Conservation (phyloP, 768 basidiomycete genomes). For the Russula sp. region DNA sequence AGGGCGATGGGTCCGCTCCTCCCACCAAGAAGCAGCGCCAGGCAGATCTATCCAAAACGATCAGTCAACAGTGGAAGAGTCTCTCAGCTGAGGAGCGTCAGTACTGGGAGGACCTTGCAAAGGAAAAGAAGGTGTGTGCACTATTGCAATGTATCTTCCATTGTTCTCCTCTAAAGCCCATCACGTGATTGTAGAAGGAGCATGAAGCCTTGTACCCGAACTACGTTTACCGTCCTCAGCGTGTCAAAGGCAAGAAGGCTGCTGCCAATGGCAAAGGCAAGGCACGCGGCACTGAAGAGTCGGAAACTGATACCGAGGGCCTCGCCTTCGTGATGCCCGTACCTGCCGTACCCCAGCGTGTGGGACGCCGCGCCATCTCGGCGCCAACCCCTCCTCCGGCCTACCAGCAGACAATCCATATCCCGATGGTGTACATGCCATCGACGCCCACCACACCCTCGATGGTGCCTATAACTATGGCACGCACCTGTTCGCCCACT, state of each 20-base stretch:
- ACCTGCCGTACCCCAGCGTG: constrained; percentile 27
- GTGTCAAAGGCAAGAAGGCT: constrained; percentile 49
- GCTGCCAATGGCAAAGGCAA: constrained; percentile 48
- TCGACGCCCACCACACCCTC: constrained; percentile 63
- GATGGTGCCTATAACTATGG: constrained; percentile 48
- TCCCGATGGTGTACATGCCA: constrained; percentile 58
- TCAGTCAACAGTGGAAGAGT: constrained; percentile 75
- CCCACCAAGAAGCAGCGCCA: constrained; percentile 68
- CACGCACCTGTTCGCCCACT: constrained; percentile 37
- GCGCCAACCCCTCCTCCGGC: constrained; percentile 61
- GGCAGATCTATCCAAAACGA: constrained; percentile 75
- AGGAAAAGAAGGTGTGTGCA: constrained; percentile 75
- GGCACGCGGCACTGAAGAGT: constrained; percentile 35
- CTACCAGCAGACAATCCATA: constrained; percentile 64
- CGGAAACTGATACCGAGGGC: constrained; percentile 30
- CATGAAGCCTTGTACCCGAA: constrained; percentile 69
- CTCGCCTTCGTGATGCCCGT: constrained; percentile 40
- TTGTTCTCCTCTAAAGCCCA: constrained; percentile 34
- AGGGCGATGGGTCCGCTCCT: constrained; percentile 18
- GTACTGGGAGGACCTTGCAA: constrained; percentile 71
- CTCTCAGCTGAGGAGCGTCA: constrained; percentile 58
- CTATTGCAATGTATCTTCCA: constrained; percentile 24
- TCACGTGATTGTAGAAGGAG: constrained; percentile 73
- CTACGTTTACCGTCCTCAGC: constrained; percentile 75
- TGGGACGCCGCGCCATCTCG: constrained; percentile 42